Evolutionary conservation across 495 filamentous ascomycete species (phyloP).

Genomic region (Baudoinia panamericana): DNA sequence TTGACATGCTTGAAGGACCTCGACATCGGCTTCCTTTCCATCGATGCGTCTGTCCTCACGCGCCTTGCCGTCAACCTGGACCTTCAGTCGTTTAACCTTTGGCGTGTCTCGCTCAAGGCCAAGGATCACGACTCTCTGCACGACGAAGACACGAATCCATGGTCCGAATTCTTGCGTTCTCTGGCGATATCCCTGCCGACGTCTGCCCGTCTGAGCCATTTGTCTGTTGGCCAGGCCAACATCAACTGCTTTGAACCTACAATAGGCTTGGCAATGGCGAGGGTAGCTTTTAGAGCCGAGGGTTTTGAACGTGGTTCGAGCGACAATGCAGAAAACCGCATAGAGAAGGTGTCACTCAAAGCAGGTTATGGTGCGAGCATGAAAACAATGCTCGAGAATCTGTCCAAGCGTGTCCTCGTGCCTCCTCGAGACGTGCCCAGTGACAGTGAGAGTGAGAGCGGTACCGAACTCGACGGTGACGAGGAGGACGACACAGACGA

Average conservation of each 20-base stretch:
- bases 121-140: neutral
- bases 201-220: neutral
- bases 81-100: constrained; percentile 2
- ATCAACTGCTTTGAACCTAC: neutral
- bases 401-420: neutral
- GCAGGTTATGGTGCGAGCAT: neutral
- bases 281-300: neutral
- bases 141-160: neutral
- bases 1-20: neutral
- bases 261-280: neutral
- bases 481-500: neutral
- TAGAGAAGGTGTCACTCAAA: neutral
- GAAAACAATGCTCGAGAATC: constrained; percentile 1
- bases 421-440: neutral
- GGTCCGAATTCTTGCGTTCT: neutral
- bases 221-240: neutral
- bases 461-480: neutral
- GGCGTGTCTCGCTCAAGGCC: neutral
- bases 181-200: neutral
- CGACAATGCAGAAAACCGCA: neutral
- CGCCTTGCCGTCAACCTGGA: constrained; percentile 1
- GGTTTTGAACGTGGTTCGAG: neutral
- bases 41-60: neutral
- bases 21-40: constrained; percentile 3
- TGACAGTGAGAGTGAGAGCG: too few species aligned